Percentiles rank a stretch among this genome's conserved stretches.
Conservation (phyloP, 805 yeast genomes). For the Lachancea dasiensis region DNA sequence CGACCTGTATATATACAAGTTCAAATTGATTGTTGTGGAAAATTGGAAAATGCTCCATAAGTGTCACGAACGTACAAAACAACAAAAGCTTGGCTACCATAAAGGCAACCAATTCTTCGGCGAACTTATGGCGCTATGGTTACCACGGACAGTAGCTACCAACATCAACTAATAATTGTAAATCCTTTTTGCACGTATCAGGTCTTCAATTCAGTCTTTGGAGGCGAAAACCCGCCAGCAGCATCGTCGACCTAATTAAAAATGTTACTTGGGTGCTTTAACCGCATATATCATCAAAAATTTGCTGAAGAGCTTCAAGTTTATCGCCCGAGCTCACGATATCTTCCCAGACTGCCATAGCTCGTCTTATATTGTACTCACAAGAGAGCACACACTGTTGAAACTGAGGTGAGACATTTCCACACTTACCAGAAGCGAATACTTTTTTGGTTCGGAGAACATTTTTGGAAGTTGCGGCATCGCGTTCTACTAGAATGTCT, state of each 20-base stretch:
- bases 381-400: slow-evolving; percentile 20
- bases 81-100: not conserved
- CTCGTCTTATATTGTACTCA: slow-evolving; percentile 19
- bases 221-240: too few species aligned
- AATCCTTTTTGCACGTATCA: too few species aligned
- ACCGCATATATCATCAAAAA: slow-evolving; percentile 5
- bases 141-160: too few species aligned
- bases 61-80: slow-evolving; percentile 5
- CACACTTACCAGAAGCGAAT: slow-evolving; percentile 26
- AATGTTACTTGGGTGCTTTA: too few species aligned
- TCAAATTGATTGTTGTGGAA: slow-evolving; percentile 1
- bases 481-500: slow-evolving; percentile 29
- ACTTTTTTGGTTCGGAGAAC: slow-evolving; percentile 28
- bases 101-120: too few species aligned
- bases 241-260: too few species aligned
- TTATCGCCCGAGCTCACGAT: slow-evolving; percentile 11
- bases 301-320: slow-evolving; percentile 10
- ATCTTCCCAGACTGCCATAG: slow-evolving; percentile 21
- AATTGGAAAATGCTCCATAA: not conserved
- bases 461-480: slow-evolving; percentile 8
- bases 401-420: slow-evolving; percentile 18
- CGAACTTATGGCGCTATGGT: too few species aligned
- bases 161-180: too few species aligned
- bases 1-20: too few species aligned
- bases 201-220: too few species aligned